Evolutionary conservation across 179 eudicot genomes (phyloP).

Genomic region (Silene coronaria): DNA sequence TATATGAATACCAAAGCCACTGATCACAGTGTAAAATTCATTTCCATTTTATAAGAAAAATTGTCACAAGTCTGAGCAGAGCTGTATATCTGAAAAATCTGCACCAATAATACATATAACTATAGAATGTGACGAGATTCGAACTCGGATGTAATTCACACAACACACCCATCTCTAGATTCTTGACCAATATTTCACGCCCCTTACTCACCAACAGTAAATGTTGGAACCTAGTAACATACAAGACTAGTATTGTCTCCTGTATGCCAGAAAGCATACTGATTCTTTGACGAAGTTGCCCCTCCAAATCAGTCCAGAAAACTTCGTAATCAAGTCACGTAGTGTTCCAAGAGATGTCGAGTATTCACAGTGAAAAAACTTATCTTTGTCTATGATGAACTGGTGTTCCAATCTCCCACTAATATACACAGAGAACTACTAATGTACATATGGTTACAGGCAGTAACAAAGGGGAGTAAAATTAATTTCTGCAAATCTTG

Average conservation of each 20-base stretch:
- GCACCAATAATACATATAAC: neutral
- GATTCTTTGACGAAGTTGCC: neutral
- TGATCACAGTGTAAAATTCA: neutral
- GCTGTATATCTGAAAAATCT: neutral
- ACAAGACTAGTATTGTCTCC: neutral
- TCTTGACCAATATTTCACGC: no score
- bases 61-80: neutral
- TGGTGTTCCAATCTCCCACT: neutral
- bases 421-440: neutral
- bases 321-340: neutral
- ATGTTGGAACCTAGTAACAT: neutral
- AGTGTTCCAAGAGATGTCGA: neutral
- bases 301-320: neutral
- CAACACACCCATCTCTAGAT: neutral
- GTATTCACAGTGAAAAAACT: neutral
- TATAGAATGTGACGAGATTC: neutral
- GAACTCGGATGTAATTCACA: neutral
- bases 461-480: neutral
- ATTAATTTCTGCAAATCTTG: neutral
- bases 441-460: slow-evolving; percentile 3
- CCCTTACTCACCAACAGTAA: neutral
- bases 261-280: no score
- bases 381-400: neutral
- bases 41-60: neutral
- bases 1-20: no score